phyloP scores from a whole-genome alignment of 306 rosid genomes.

The Lotus japonicus region DNA sequence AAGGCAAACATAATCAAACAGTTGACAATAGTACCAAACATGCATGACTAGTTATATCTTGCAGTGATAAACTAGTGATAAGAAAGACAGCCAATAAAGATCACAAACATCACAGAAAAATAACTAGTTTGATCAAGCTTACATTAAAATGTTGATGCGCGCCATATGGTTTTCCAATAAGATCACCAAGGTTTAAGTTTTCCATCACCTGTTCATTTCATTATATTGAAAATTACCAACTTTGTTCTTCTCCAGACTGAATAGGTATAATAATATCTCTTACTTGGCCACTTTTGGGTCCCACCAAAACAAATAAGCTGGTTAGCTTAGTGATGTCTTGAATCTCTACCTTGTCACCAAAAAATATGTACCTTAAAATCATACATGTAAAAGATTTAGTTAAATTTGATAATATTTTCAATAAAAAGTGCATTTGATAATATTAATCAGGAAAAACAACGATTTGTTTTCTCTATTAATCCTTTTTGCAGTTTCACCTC shows the following conservation, averaged over 20 bases:
- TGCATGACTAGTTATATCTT: not conserved
- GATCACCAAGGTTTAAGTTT: constrained; percentile 64
- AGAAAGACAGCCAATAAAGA: not conserved
- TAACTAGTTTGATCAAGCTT: constrained; percentile 24
- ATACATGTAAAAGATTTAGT: constrained; percentile 10
- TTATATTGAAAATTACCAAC: constrained; percentile 16
- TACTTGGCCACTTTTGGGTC: constrained; percentile 87
- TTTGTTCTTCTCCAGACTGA: not conserved
- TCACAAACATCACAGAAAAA: not conserved
- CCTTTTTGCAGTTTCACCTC: not conserved
- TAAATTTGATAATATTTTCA: not conserved
- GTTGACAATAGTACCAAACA: constrained; percentile 13
- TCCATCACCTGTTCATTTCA: constrained; percentile 59
- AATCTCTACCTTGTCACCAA: constrained; percentile 82
- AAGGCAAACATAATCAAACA: not conserved
- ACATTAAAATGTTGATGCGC: constrained; percentile 79
- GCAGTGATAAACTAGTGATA: not conserved
- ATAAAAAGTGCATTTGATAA: not conserved
- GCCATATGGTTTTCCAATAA: constrained; percentile 82
- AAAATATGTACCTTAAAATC: constrained; percentile 70
- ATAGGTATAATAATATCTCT: constrained; percentile 17
- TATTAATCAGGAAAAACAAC: constrained; percentile 15
- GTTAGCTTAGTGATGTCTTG: constrained; percentile 83
- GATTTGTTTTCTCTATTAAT: not conserved
- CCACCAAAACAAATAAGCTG: constrained; percentile 75